Evolutionary conservation across 129 eudicot species (phyloP), one percentile per base, ranked within the genome.

Genomic region (Glebionis coronaria): DNA sequence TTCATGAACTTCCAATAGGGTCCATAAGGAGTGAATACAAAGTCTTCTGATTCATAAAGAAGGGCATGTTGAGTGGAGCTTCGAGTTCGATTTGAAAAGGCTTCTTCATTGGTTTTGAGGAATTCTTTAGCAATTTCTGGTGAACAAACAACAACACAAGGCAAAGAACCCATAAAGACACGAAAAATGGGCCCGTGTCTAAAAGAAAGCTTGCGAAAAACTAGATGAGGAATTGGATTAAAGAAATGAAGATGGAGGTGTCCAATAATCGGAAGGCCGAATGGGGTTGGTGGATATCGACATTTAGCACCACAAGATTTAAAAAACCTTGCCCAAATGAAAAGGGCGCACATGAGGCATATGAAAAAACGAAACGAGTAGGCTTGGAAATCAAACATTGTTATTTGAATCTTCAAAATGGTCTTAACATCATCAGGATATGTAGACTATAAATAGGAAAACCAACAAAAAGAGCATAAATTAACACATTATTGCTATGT

Each of bases 71-170:
- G 12, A 49, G 15, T 13, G 12, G 55, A 11, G 4, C n/a, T 49
- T 11, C 6, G 16, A 18, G 55, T 15, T 49, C 55, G 55, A 49
- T 49, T 18, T 49, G n/a, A 49, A 14, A 5, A 49, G 16, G 18
- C 12, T 1, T 1, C 4, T 49, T 49, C 55, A 14, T 49, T 49
- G 15, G 55, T 49, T 49, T 49, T 49, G 18, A 11, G n/a, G n/a
- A n/a, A n/a, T n/a, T n/a, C n/a, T n/a, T n/a, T n/a, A n/a, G n/a
- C n/a, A n/a, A n/a, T n/a, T 49, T 49, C 55, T 49, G 55, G 55
- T 14, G 55, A 7, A 49, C 55, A 49, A 49, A 14, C 55, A 49
- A 49, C 55, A 49, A 49, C 55, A 49, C 55, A 49, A 49, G 55
- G 55, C 13, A 11, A 5, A 49, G 55, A 49, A 7, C 55, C 55